Evolutionary conservation across 2,329 filamentous ascomycete species (phyloP), one percentile per base, ranked within the genome.

Genomic region (Aspergillus niger): DNA sequence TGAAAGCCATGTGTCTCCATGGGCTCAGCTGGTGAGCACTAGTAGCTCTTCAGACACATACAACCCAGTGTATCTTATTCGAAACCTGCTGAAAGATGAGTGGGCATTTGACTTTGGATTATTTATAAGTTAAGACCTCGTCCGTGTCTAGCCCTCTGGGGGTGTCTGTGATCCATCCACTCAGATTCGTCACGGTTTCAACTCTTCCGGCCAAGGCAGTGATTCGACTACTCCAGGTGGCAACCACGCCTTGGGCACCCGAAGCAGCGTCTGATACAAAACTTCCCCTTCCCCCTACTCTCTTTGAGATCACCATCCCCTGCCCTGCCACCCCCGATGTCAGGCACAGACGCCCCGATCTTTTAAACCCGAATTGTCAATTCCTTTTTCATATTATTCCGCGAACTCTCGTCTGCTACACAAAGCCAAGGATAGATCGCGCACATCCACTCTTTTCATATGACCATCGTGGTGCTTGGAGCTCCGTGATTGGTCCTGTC

Each of bases 391-490:
- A 56, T 57, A 64, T 65, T 56, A 28, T 28, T 59, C 58, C 61
- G 30, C 39, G 48, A 48, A 11, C 22, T 20, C 28, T 59, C 39
- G 49, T 44, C 47, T 60, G 65, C 63, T 63, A 65, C 62, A 68
- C 63, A 65, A 32, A 20, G 32, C 53, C 22, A 44, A 55, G 50
- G 47, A 61, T 38, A 59, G 63, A 60, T 66, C 57, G 57, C 52
- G 39, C 61, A 58, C 38, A 58, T 59, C 57, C 55, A 51, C 50
- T 62, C 10, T 62, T 47, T 64, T 62, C 64, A 66, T 67, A 64
- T 65, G 66, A 66, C 60, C 58, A 53, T 41, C n/a, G 17, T 52
- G 48, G 52, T 53, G 49, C 30, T 17, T 52, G 41, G 41, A 53
- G 52, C 49, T 55, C 57, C 53, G 57, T 59, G 36, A 59, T 64